Percentiles rank a stretch among this genome's conserved stretches.
Conservation (phyloP, 495 filamentous ascomycete species). For the Staphylotrichum longicolle region DNA sequence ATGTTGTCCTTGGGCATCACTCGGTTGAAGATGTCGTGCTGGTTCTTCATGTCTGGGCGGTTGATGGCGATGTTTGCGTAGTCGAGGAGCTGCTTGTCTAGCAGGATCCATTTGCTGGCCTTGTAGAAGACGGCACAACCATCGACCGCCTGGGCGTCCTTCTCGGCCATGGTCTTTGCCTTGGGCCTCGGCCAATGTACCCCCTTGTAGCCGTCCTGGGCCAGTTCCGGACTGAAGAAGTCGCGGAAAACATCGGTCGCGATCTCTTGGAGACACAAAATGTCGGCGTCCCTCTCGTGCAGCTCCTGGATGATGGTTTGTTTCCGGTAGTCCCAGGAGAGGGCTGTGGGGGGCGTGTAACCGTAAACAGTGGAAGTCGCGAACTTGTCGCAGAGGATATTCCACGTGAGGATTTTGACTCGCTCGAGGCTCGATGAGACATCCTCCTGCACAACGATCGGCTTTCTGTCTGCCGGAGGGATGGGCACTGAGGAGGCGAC, state of each 20-base stretch:
- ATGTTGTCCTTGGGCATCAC: constrained; percentile 98
- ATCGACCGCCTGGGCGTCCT: constrained; percentile 81
- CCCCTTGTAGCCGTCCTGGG: constrained; percentile 84
- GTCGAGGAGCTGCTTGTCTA: constrained; percentile 91
- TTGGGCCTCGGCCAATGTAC: constrained; percentile 84
- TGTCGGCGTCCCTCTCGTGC: constrained; percentile 74
- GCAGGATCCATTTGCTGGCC: constrained; percentile 79
- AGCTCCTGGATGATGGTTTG: constrained; percentile 79
- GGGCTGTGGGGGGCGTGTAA: constrained; percentile 73
- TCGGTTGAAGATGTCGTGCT: constrained; percentile 94
- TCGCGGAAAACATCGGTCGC: constrained; percentile 86
- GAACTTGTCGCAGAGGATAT: constrained; percentile 89
- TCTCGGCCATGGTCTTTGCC: constrained; percentile 85
- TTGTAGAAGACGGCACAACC: constrained; percentile 98
- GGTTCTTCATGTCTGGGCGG: constrained; percentile 88
- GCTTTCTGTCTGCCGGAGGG: constrained; percentile 56
- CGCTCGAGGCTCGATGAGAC: constrained; percentile 47
- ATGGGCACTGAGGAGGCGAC: constrained; percentile 52
- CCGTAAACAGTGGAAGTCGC: constrained; percentile 82
- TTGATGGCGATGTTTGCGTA: constrained; percentile 90
- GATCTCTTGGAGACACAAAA: constrained; percentile 90
- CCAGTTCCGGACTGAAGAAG: constrained; percentile 78
- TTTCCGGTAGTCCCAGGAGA: constrained; percentile 82
- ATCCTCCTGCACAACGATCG: constrained; percentile 52
- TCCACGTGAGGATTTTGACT: constrained; percentile 84